phyloP scores from a whole-genome alignment of 352 stramenopile genomes.

The Globisporangium paroecandrum region DNA sequence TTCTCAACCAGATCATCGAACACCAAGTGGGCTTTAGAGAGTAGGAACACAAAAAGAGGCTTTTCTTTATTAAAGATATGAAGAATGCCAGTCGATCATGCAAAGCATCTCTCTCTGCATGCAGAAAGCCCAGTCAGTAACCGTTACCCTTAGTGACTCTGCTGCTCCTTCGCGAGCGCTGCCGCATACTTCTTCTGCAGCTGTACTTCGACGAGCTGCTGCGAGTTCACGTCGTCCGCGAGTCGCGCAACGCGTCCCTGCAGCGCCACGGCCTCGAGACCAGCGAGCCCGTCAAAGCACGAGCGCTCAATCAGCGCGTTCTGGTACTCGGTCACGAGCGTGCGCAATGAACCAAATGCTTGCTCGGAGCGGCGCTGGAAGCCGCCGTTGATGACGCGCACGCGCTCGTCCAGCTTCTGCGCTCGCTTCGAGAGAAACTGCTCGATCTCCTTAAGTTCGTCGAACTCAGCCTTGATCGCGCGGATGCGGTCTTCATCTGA shows the following conservation, averaged over 20 bases:
- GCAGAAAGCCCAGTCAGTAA: not conserved
- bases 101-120: not conserved
- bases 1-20: not conserved
- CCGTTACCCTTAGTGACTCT: not conserved
- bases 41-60: not conserved
- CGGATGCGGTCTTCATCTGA: conserved; percentile 40
- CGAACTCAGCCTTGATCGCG: conserved; percentile 55
- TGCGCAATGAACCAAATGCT: conserved; percentile 30
- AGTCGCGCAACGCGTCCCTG: conserved; percentile 59
- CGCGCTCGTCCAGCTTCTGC: conserved; percentile 73
- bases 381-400: conserved; percentile 57
- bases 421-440: conserved; percentile 59
- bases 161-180: conserved; percentile 32
- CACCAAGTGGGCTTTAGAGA: not conserved
- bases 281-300: conserved; percentile 60
- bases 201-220: conserved; percentile 72
- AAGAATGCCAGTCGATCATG: not conserved
- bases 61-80: conserved; percentile 6
- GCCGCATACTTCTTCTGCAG: conserved; percentile 70
- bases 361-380: conserved; percentile 48
- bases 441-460: conserved; percentile 62
- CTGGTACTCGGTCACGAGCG: conserved; percentile 40
- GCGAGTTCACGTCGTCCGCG: conserved; percentile 70
- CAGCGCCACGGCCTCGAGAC: conserved; percentile 53
- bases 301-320: conserved; percentile 61